A percentile compares a stretch with the other conserved stretches of the same genome.
These are phyloP conservation scores for Sarocladiaceae sp. DNA, from an alignment of 2,329 filamentous ascomycete genomes.

Conservation along the genomic window DNA sequence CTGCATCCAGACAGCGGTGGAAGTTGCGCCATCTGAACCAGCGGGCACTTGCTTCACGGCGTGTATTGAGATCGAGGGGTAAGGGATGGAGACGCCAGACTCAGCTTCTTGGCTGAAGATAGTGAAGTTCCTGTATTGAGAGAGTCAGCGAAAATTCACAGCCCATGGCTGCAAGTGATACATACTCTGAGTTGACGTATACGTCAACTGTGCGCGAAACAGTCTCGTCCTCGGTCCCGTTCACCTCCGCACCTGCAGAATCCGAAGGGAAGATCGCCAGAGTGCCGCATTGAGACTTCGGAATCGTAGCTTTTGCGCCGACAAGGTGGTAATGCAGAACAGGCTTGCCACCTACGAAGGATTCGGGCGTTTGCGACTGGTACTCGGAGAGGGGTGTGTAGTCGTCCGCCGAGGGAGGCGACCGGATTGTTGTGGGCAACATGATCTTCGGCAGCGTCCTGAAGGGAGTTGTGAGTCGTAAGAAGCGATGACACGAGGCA, in stretches of 20 bases:
- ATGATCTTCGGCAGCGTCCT: slow-evolving; percentile 17
- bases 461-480: not conserved
- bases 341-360: slow-evolving; percentile 65
- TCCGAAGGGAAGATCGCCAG: slow-evolving; percentile 45
- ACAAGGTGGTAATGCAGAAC: slow-evolving; percentile 60
- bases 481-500: slow-evolving; percentile 2
- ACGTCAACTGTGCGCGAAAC: slow-evolving; percentile 47
- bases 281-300: slow-evolving; percentile 44
- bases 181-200: slow-evolving; percentile 54
- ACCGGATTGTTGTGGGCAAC: slow-evolving; percentile 49
- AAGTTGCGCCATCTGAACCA: slow-evolving; percentile 31
- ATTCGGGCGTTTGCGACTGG: slow-evolving; percentile 64
- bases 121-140: slow-evolving; percentile 41
- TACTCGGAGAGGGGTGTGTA: slow-evolving; percentile 63
- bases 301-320: slow-evolving; percentile 51
- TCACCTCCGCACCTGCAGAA: slow-evolving; percentile 25
- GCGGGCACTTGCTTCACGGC: slow-evolving; percentile 56
- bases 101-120: slow-evolving; percentile 55
- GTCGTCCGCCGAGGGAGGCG: slow-evolving; percentile 48
- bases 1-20: slow-evolving; percentile 59
- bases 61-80: slow-evolving; percentile 69
- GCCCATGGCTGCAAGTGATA: not conserved
- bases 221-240: slow-evolving; percentile 23
- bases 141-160: not conserved
- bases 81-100: slow-evolving; percentile 63